Conservation (phyloP, 2,329 filamentous ascomycete genomes). For the Diplodia sapinea region DNA sequence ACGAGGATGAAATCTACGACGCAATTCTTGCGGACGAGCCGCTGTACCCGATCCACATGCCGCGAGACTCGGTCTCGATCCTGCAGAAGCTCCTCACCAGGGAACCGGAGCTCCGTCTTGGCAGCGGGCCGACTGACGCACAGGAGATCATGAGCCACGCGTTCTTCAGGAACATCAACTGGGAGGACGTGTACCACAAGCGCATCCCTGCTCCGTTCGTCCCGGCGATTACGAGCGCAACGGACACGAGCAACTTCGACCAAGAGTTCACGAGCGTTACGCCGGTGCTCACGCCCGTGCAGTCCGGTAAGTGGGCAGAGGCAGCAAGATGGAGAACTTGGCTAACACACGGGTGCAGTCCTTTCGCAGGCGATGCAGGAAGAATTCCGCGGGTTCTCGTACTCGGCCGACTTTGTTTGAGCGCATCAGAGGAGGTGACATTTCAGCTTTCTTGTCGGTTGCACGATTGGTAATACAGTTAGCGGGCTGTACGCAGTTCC, state of each 20-base stretch:
- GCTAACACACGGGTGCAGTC: constrained; percentile 61
- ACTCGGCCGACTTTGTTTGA: constrained; percentile 84
- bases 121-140: constrained; percentile 93
- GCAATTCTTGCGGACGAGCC: constrained; percentile 97
- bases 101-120: constrained; percentile 90
- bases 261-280: constrained; percentile 98
- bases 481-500: constrained; percentile 4
- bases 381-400: constrained; percentile 98
- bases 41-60: constrained; percentile 98
- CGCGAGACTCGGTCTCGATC: constrained; percentile 94
- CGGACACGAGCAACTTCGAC: constrained; percentile 99
- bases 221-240: constrained; percentile 86
- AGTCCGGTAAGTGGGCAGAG: constrained; percentile 76
- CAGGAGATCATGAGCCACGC: constrained; percentile 99
- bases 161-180: constrained; percentile 97
- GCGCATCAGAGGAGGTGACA: constrained; percentile 3
- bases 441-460: constrained; percentile 4
- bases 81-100: constrained; percentile 95
- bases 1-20: constrained; percentile 99
- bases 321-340: not conserved
- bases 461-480: constrained; percentile 26
- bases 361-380: constrained; percentile 99
- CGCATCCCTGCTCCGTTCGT: constrained; percentile 86
- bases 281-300: constrained; percentile 93
- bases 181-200: constrained; percentile 99